Evolutionary conservation across 441 rosid genomes (phyloP).

Genomic region (Gossypium schwendimanii): DNA sequence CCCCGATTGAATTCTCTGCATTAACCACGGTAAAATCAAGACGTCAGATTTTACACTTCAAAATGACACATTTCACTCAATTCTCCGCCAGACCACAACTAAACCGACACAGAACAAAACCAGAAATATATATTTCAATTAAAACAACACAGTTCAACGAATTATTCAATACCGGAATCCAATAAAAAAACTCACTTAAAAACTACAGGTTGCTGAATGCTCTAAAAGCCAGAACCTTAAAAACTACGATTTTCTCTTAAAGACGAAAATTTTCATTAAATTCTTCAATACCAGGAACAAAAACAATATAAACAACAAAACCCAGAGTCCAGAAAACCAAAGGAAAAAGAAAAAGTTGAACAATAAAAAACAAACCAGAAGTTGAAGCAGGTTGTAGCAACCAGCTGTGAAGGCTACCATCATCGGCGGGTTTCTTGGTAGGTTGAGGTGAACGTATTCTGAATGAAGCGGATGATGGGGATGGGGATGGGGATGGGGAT

Average conservation of each 20-base stretch:
- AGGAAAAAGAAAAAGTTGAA: neutral
- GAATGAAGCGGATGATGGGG: neutral
- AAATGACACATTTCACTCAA: neutral
- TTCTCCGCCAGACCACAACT: neutral
- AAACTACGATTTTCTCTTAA: neutral
- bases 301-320: neutral
- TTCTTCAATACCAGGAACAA: neutral
- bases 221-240: neutral
- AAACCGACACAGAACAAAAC: conserved; percentile 3
- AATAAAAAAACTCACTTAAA: neutral
- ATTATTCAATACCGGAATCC: neutral
- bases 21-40: neutral
- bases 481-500: neutral
- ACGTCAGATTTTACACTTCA: neutral
- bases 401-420: neutral
- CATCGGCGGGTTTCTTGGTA: neutral
- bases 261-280: neutral
- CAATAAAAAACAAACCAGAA: conserved; percentile 11
- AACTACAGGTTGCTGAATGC: neutral
- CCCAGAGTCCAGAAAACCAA: neutral
- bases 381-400: conserved; percentile 2
- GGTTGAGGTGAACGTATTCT: conserved; percentile 2
- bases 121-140: neutral
- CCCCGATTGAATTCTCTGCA: conserved; percentile 21
- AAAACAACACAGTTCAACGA: neutral